Evolutionary conservation across 495 filamentous ascomycete species (phyloP).

Genomic region (Aspergillus sclerotiicarbonarius): DNA sequence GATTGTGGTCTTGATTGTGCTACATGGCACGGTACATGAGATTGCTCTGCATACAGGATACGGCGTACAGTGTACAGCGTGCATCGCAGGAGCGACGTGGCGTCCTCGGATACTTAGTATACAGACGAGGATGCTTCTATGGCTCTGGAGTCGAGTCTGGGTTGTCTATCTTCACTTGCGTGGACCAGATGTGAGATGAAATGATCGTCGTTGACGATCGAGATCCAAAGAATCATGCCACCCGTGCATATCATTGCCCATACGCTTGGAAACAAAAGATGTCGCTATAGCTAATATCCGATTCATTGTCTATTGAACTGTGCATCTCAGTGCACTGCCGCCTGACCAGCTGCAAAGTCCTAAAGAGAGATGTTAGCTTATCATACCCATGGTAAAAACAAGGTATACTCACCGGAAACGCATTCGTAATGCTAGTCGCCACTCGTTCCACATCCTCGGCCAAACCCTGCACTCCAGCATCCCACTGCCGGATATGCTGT

Average conservation of each 20-base stretch:
- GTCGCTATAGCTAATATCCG: not conserved
- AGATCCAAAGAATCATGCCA: not conserved
- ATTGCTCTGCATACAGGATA: no score
- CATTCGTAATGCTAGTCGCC: slow-evolving; percentile 48
- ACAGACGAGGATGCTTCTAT: no score
- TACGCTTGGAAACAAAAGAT: not conserved
- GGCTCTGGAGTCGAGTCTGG: no score
- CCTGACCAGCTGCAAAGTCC: slow-evolving; percentile 31
- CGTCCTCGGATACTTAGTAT: no score
- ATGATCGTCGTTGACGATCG: not conserved
- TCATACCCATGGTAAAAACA: no score
- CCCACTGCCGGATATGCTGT: slow-evolving; percentile 78
- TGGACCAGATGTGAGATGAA: not conserved
- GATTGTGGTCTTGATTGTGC: not conserved
- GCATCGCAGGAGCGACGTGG: no score
- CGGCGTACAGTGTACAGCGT: no score
- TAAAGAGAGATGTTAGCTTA: slow-evolving; percentile 23
- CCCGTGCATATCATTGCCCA: not conserved
- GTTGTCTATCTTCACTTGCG: no score
- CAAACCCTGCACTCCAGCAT: slow-evolving; percentile 77
- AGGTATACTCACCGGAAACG: slow-evolving; percentile 37
- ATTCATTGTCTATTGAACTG: not conserved
- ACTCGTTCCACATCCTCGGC: slow-evolving; percentile 88
- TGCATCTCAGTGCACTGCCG: slow-evolving; percentile 24
- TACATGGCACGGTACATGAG: no score